Conservation (phyloP, 495 filamentous ascomycete genomes). For the Bacidia rubella region DNA sequence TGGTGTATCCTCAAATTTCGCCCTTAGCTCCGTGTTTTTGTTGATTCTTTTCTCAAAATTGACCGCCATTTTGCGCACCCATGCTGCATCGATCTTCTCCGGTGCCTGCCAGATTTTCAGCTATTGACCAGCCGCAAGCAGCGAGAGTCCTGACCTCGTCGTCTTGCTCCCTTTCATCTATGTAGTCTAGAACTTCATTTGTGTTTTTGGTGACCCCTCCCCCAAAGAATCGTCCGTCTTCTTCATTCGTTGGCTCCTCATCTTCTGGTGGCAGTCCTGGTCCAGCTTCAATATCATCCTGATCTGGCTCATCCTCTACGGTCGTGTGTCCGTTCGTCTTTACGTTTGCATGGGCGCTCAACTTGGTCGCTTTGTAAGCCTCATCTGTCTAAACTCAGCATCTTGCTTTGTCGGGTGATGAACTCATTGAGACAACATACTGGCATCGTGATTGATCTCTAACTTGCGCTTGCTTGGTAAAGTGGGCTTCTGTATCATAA, state of each 20-base stretch:
- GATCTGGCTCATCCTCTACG: slow-evolving; percentile 45
- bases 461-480: slow-evolving; percentile 57
- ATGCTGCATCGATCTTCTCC: slow-evolving; percentile 71
- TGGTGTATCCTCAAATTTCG: slow-evolving; percentile 74
- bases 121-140: neutral
- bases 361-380: slow-evolving; percentile 78
- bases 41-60: slow-evolving; percentile 84
- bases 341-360: slow-evolving; percentile 44
- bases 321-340: slow-evolving; percentile 49
- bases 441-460: slow-evolving; percentile 54
- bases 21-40: slow-evolving; percentile 84
- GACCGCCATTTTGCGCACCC: slow-evolving; percentile 69
- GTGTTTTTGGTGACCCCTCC: slow-evolving; percentile 74
- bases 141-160: slow-evolving; percentile 28
- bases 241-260: slow-evolving; percentile 50
- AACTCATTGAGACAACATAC: slow-evolving; percentile 26
- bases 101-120: slow-evolving; percentile 24
- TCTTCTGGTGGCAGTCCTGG: slow-evolving; percentile 53
- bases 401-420: neutral
- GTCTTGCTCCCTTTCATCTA: slow-evolving; percentile 54
- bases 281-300: slow-evolving; percentile 50
- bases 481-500: slow-evolving; percentile 28
- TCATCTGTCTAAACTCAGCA: slow-evolving; percentile 36
- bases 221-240: slow-evolving; percentile 91
- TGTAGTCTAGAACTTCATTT: slow-evolving; percentile 76